These are phyloP conservation scores for Gliomastix tumulicola DNA, from an alignment of 2,329 filamentous ascomycete species.

Conservation along the genomic window DNA sequence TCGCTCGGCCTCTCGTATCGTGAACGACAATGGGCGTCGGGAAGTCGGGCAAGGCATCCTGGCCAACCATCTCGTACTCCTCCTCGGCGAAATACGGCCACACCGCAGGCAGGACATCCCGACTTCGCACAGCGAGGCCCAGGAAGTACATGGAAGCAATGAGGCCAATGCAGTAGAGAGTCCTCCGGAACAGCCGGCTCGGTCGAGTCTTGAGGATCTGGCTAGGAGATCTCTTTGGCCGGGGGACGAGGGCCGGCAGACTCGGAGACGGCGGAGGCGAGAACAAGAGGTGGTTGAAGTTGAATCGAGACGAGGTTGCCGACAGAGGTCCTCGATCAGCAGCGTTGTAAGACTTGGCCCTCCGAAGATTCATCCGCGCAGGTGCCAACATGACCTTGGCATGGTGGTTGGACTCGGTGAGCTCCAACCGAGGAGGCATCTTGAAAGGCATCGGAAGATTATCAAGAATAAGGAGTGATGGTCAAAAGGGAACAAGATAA, in stretches of 20 bases:
- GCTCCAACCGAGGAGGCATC: conserved; percentile 41
- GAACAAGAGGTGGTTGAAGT: conserved; percentile 60
- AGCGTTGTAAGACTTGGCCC: conserved; percentile 49
- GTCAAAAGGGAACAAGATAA: conserved; percentile 2
- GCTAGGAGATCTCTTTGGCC: conserved; percentile 54
- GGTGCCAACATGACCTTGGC: conserved; percentile 45
- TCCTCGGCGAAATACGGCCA: conserved; percentile 37
- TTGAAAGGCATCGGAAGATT: conserved; percentile 4
- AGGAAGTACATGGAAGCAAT: conserved; percentile 43
- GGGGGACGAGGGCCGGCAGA: conserved; percentile 60
- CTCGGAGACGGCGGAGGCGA: conserved; percentile 64
- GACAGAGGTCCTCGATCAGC: conserved; percentile 47
- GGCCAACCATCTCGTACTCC: conserved; percentile 61
- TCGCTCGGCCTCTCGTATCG: conserved; percentile 55
- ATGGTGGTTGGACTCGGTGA: conserved; percentile 35
- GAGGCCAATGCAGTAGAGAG: conserved; percentile 46
- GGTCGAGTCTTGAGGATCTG: conserved; percentile 40
- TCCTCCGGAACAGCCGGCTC: conserved; percentile 47
- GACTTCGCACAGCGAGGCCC: conserved; percentile 16
- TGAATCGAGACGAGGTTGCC: conserved; percentile 56
- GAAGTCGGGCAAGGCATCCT: conserved; percentile 60
- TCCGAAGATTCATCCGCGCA: conserved; percentile 51
- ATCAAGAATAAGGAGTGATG: background rate
- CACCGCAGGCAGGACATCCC: conserved; percentile 17
- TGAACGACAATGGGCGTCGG: conserved; percentile 66